Evolutionary conservation across 495 filamentous ascomycete species (phyloP).

Genomic region (Echria macrotheca): DNA sequence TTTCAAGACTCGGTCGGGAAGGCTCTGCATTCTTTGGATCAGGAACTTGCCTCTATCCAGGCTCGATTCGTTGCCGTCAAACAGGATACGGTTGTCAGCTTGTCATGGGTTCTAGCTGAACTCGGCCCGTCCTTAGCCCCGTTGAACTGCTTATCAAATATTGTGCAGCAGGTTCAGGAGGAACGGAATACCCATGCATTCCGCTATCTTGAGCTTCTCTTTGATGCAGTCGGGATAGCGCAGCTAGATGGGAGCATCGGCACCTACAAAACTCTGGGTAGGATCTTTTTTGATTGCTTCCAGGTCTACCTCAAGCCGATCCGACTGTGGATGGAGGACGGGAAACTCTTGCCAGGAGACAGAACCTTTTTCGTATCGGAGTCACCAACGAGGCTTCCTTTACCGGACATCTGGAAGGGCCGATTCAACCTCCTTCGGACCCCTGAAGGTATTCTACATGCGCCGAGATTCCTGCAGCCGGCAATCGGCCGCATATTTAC

Average conservation of each 20-base stretch:
- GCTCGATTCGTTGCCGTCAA: constrained; percentile 36
- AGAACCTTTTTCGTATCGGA: constrained; percentile 70
- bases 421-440: constrained; percentile 61
- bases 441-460: constrained; percentile 50
- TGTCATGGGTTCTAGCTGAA: constrained; percentile 59
- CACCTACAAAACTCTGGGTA: constrained; percentile 55
- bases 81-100: constrained; percentile 43
- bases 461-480: constrained; percentile 68
- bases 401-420: constrained; percentile 66
- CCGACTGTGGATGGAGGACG: constrained; percentile 77
- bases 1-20: constrained; percentile 42
- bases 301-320: constrained; percentile 77
- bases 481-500: constrained; percentile 68
- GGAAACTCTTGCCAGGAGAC: constrained; percentile 58
- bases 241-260: constrained; percentile 62
- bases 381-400: constrained; percentile 49
- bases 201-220: constrained; percentile 68
- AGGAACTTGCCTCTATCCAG: constrained; percentile 40
- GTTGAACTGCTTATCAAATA: constrained; percentile 49
- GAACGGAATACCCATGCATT: constrained; percentile 42
- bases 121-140: constrained; percentile 48
- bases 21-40: constrained; percentile 40
- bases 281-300: constrained; percentile 77
- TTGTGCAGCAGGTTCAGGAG: constrained; percentile 37
- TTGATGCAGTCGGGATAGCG: constrained; percentile 56